These are phyloP conservation scores for Penicillium sp. DNA, from an alignment of 2,329 filamentous ascomycete genomes.

Conservation along the genomic window DNA sequence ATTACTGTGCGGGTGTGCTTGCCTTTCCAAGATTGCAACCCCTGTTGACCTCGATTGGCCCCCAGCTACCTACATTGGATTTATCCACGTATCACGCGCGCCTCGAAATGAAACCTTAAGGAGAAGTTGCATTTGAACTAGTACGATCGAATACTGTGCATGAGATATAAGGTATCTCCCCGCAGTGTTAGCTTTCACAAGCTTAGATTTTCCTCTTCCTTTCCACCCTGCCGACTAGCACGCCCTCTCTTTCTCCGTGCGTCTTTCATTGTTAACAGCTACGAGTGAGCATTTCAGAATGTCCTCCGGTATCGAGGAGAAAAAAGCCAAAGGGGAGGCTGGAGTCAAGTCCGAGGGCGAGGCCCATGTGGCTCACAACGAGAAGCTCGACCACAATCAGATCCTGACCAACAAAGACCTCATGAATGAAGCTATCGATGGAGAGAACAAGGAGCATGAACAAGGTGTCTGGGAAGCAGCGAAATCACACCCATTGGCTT, in stretches of 20 bases:
- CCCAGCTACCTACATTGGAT: neutral
- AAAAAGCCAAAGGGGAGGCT: neutral
- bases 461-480: constrained; percentile 49
- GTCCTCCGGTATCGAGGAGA: neutral
- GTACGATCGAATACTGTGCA: neutral
- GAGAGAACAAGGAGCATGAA: constrained; percentile 54
- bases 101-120: neutral
- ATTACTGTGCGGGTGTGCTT: neutral
- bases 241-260: neutral
- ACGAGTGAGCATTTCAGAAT: neutral
- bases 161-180: neutral
- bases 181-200: neutral
- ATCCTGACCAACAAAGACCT: constrained; percentile 32
- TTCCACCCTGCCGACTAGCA: neutral
- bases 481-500: constrained; percentile 53
- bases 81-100: neutral
- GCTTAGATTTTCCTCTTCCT: neutral
- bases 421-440: constrained; percentile 51
- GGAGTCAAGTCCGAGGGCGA: neutral
- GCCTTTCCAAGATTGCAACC: neutral
- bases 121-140: neutral
- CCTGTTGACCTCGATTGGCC: neutral
- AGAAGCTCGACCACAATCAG: neutral
- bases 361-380: neutral
- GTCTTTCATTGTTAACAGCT: no score